These are phyloP conservation scores for Geotrichum restrictum DNA, from an alignment of 1,139 yeast genomes.

Conservation along the genomic window DNA sequence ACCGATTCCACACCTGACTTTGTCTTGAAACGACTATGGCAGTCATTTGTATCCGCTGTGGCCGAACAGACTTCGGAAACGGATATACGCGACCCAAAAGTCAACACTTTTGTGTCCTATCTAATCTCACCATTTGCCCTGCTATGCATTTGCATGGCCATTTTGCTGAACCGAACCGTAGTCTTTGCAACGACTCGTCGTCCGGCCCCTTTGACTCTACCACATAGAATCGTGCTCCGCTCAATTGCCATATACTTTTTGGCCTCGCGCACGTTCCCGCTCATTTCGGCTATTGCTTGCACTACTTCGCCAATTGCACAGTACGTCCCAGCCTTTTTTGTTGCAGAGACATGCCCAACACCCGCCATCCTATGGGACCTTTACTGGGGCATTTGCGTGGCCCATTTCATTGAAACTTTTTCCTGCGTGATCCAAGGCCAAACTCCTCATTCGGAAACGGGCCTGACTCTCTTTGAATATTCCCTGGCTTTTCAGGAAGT, in stretches of 20 bases:
- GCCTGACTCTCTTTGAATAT: conserved; percentile 68
- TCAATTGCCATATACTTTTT: conserved; percentile 42
- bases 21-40: conserved; percentile 24
- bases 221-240: conserved; percentile 39
- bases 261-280: conserved; percentile 38
- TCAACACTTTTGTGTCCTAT: conserved; percentile 34
- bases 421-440: conserved; percentile 57
- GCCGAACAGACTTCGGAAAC: conserved; percentile 29
- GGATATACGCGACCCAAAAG: conserved; percentile 30
- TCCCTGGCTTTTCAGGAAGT: conserved; percentile 71
- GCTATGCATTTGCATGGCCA: conserved; percentile 60
- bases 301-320: conserved; percentile 27
- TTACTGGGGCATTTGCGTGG: conserved; percentile 57
- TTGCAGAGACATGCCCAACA: conserved; percentile 24
- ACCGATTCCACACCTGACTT: conserved; percentile 21
- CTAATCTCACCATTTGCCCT: conserved; percentile 50
- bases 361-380: conserved; percentile 55
- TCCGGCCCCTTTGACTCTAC: conserved; percentile 36
- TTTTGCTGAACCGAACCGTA: conserved; percentile 59
- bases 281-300: conserved; percentile 44
- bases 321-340: conserved; percentile 25
- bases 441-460: conserved; percentile 61
- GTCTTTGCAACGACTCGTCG: conserved; percentile 62
- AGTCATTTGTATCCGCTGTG: conserved; percentile 26
- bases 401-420: conserved; percentile 68